Base-by-base conservation (phyloP, 768 basidiomycete species). In the Pholiota molesta region DNA sequence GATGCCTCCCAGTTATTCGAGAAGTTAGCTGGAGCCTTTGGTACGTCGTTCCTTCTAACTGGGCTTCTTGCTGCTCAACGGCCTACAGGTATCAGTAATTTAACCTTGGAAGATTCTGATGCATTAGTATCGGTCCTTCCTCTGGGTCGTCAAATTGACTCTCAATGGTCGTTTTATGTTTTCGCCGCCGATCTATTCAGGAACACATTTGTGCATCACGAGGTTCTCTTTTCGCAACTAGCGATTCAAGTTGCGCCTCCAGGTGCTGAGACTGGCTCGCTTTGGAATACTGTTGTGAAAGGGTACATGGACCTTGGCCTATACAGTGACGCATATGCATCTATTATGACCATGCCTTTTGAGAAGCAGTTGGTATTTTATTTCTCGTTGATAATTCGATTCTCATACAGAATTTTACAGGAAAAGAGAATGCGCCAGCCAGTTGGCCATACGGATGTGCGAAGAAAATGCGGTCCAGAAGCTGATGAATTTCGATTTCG, bases 361-460 rank as follows among this genome's bases (percentile, higher is more conserved):
- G 83, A 89, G 64, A 86, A 86, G 68, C 80, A 92, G 95, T 97
- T 73, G 75, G 95, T 84, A 49, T 62, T 49, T 42, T 29, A 31
- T 47, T 60, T 21, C 56, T 59, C 44, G 58, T 54, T 28, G 31
- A 23, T 29, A 19, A 21, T 52, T 64, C 19, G 55, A 67, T 55
- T 61, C 40, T 57, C 62, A 64, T 51, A n/a, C 17, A 5, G 52
- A 26, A 37, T 61, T 31, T 29, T 49, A 39, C 73, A 97, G 95
- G 69, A 92, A 89, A 78, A 86, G 86, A 54, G 94, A 95, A 65
- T 90, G 87, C 69, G 84, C 93, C 26, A 86, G 87, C 53, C 89
- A 91, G 63, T 80, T 99, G 54, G 88, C 95, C 61, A 90, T 94
- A 68, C 86, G 87, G 66, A 97, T 98, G 92, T 98, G 97, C 72